phyloP scores from a whole-genome alignment of 495 filamentous ascomycete genomes.

The Neurospora sp. region DNA sequence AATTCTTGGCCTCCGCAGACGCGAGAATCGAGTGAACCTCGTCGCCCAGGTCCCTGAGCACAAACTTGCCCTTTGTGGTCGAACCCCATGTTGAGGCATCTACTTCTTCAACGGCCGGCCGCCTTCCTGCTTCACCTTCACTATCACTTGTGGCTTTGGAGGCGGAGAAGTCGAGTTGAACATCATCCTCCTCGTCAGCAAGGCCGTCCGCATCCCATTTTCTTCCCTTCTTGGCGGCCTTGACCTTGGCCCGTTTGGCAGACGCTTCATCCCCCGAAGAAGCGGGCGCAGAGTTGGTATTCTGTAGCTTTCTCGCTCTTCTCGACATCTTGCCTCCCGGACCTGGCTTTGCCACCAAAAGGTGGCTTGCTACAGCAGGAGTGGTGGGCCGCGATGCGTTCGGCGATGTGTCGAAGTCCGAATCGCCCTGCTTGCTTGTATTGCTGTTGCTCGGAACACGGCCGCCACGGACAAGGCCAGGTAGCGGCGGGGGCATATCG shows the following conservation, averaged over 20 bases:
- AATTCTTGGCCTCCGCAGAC: slow-evolving; percentile 53
- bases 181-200: slow-evolving; percentile 75
- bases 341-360: slow-evolving; percentile 61
- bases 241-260: slow-evolving; percentile 47
- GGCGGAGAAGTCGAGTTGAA: slow-evolving; percentile 78
- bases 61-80: slow-evolving; percentile 83
- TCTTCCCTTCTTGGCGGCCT: slow-evolving; percentile 69
- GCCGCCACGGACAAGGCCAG: slow-evolving; percentile 23
- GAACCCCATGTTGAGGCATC: slow-evolving; percentile 73
- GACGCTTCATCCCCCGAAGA: slow-evolving; percentile 77
- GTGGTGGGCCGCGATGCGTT: slow-evolving; percentile 71
- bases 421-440: slow-evolving; percentile 34
- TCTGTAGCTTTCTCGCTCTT: slow-evolving; percentile 67
- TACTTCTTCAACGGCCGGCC: slow-evolving; percentile 55
- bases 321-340: slow-evolving; percentile 68
- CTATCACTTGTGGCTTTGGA: slow-evolving; percentile 38
- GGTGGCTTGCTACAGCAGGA: slow-evolving; percentile 48
- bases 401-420: slow-evolving; percentile 58
- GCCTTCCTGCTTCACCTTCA: slow-evolving; percentile 37
- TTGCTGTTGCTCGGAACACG: slow-evolving; percentile 12
- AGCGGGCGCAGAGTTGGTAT: slow-evolving; percentile 48
- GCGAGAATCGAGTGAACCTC: slow-evolving; percentile 86
- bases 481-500: slow-evolving; percentile 36
- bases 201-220: slow-evolving; percentile 86
- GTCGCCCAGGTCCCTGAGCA: slow-evolving; percentile 85